Conservation (phyloP, 345 rosid genomes). For the Aquilaria malaccensis region DNA sequence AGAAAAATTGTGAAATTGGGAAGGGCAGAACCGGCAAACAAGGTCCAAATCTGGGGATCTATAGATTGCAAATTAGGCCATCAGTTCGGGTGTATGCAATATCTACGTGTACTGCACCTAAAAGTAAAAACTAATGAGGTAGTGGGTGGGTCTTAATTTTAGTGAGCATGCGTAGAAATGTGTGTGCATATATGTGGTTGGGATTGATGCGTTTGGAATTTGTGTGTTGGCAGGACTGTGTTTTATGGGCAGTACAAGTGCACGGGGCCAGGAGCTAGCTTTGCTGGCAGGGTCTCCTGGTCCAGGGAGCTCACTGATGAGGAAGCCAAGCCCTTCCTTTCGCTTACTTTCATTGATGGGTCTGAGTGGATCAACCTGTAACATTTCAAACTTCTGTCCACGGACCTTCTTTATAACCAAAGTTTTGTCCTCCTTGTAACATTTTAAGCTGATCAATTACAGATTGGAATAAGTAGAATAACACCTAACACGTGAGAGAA, state of each 20-base stretch:
- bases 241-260: conserved; percentile 94
- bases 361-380: conserved; percentile 65
- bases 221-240: conserved; percentile 63
- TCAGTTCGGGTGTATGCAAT: not conserved
- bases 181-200: too few species aligned
- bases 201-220: conserved; percentile 3
- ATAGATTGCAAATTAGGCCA: too few species aligned
- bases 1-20: not conserved
- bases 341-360: conserved; percentile 81
- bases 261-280: conserved; percentile 77
- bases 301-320: conserved; percentile 74
- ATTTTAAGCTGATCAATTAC: too few species aligned
- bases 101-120: conserved; percentile 15
- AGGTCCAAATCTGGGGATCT: conserved; percentile 4
- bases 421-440: too few species aligned
- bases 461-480: too few species aligned
- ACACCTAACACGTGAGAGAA: too few species aligned
- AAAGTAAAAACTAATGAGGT: not conserved
- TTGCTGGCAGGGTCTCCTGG: conserved; percentile 86
- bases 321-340: conserved; percentile 82
- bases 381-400: conserved; percentile 1
- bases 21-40: not conserved
- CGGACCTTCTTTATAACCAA: too few species aligned
- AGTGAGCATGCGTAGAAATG: too few species aligned
- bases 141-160: too few species aligned